Evolutionary conservation across 108 stramenopile species (phyloP), one percentile per base, ranked within the genome.

Genomic region (Asterionellopsis glacialis): DNA sequence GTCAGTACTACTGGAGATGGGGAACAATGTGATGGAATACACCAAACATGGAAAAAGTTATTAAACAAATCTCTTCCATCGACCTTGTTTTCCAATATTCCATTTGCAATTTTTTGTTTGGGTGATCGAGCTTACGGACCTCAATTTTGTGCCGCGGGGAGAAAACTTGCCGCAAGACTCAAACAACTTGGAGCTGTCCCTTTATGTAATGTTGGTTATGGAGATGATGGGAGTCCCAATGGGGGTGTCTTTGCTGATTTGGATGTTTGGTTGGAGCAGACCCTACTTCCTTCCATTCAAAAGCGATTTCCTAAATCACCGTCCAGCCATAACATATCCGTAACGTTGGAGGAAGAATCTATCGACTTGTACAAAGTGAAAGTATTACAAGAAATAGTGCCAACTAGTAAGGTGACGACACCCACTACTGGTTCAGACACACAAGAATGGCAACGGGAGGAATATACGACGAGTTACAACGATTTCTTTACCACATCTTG

Each of bases 91-190:
- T 45, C 60, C 28, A 54, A 71, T 12, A 42, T 64, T 7, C 55
- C 49, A 55, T 93, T 89, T 62, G 82, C 85, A 5, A 55, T 93
- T 1, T 93, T 84, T 68, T 72, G 79, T 58, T 70, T 93, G 66
- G 91, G 91, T 21, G 91, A 93, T 76, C 81, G 91, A 43, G 84
- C 87, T 24, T 93, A 93, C 55, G 91, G 91, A 25, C 83, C 81
- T 15, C 80, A 83, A 44, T 93, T 85, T 63, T 89, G 87, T 73
- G 87, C 87, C 11, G 91, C 84, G 14, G 91, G 87, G 14, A 70
- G 91, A 23, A 93, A 93, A 60, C 64, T 89, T 67, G 91, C 85
- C 1, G 82, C 83, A 4, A 68, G 91, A 51, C 52, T 93, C 55
- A 45, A 85, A 41, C 91, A 89, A 67, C 68, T 93, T 63, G 84